Evolutionary conservation across 75 land plant species (phyloP), one percentile per base, ranked within the genome.

Genomic region (Adiantum capillusveneris): DNA sequence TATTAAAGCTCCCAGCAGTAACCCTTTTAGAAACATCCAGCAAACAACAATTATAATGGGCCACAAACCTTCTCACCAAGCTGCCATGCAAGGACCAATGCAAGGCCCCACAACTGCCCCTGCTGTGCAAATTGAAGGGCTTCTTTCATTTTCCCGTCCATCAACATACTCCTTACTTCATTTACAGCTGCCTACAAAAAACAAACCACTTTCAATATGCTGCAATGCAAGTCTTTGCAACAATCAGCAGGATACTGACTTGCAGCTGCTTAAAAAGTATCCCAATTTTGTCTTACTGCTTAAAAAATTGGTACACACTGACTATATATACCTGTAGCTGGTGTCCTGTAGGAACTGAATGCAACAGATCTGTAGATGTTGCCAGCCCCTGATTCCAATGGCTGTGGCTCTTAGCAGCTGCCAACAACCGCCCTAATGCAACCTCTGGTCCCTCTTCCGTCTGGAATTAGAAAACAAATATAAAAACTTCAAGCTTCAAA

Each of bases 71-170:
- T 75, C 30, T 86, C 80, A 53, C 98, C 98, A 43, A 89, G 91
- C 63, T 86, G 87, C 54, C 81, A 70, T 18, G 98, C 98, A 69
- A 94, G 82, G 72, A 89, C 73, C 45, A 94, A 79, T 34, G 98
- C 98, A 72, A 77, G 90, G n/a, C 90, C 87, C 98, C 98, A 94
- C 44, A 89, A 54, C 25, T 83, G 87, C 56, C 98, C 96, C 73
- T 94, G 78, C 51, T 80, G 81, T 59, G 98, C 98, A 75, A 65
- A 72, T 18, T 65, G 74, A 25, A 94, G 70, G 34, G 98, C 98
- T 56, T 94, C 98, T 57, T 71, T 86, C 48, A 66, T 76, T 68
- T 69, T 83, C 34, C 98, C 98, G 74, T 87, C 72, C 52, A 94
- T 85, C 61, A 94, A 65, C 58, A 83, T 79, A 34, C 46, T 86